These are phyloP conservation scores for Paratrimastix pyriformis DNA, from an alignment of 78 protist species.

Conservation along the genomic window DNA sequence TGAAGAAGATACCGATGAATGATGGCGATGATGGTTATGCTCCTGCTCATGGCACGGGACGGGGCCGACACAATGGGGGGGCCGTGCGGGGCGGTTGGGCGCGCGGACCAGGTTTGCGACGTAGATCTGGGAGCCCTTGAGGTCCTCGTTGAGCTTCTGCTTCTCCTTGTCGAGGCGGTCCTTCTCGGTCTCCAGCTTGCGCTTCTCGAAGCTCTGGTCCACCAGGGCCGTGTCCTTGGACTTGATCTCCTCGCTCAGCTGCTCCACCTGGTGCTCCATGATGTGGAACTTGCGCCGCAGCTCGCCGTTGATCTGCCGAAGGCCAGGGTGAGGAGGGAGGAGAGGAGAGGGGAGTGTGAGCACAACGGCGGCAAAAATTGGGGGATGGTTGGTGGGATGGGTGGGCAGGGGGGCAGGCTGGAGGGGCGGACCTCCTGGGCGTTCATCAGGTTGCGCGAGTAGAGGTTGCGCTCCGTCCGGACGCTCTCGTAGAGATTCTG, in stretches of 20 bases:
- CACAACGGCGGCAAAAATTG: neutral
- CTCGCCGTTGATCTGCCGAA: slow-evolving; percentile 54
- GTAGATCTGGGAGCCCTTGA: too few relatives aligned
- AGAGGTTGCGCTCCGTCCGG: slow-evolving; percentile 71
- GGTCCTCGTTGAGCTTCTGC: neutral
- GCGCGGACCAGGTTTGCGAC: too few relatives aligned
- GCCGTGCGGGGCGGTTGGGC: too few relatives aligned
- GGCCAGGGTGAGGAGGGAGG: too few relatives aligned
- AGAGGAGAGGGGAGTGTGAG: too few relatives aligned
- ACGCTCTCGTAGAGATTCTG: slow-evolving; percentile 68
- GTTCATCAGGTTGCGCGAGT: slow-evolving; percentile 68
- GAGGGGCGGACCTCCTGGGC: slow-evolving; percentile 32
- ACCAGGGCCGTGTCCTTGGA: slow-evolving; percentile 26
- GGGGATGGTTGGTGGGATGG: neutral
- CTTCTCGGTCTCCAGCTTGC: slow-evolving; percentile 24
- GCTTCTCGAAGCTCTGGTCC: neutral
- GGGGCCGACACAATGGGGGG: too few relatives aligned
- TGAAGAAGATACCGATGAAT: too few relatives aligned
- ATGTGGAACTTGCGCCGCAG: slow-evolving; percentile 70
- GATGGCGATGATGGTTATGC: too few relatives aligned
- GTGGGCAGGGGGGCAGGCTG: too few relatives aligned
- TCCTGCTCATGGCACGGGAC: too few relatives aligned
- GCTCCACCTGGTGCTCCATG: slow-evolving; percentile 66
- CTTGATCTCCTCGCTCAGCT: slow-evolving; percentile 64
- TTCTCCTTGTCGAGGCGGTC: slow-evolving; percentile 26